These are phyloP conservation scores for Begonia fuchsioides DNA, from an alignment of 306 rosid species.

Conservation along the genomic window DNA sequence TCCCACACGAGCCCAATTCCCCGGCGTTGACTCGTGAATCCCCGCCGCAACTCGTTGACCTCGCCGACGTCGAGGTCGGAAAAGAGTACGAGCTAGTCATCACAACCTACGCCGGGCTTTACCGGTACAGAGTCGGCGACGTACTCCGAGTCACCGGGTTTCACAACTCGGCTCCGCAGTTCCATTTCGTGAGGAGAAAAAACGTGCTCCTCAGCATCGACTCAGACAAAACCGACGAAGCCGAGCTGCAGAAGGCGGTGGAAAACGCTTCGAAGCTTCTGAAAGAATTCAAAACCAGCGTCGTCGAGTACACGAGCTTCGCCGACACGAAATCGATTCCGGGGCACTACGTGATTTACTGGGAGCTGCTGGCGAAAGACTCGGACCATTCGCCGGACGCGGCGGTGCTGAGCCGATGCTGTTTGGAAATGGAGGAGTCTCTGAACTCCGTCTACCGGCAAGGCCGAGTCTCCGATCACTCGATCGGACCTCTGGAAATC, in stretches of 20 bases:
- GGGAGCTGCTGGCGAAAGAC: constrained; percentile 37
- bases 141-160: constrained; percentile 48
- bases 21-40: constrained; percentile 1
- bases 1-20: constrained; percentile 27
- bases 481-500: constrained; percentile 40
- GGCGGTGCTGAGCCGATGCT: constrained; percentile 19
- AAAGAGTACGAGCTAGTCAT: constrained; percentile 45
- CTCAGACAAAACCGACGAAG: constrained; percentile 50
- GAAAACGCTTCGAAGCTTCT: constrained; percentile 26
- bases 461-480: constrained; percentile 35
- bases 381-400: constrained; percentile 10
- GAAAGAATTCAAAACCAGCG: constrained; percentile 17
- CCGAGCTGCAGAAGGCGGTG: constrained; percentile 38
- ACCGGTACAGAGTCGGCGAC: constrained; percentile 47
- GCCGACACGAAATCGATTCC: constrained; percentile 41
- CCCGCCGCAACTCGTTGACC: constrained; percentile 18
- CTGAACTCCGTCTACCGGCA: constrained; percentile 42
- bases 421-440: constrained; percentile 42
- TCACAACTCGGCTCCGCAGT: constrained; percentile 55
- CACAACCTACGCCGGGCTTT: constrained; percentile 36
- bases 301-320: constrained; percentile 48
- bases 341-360: constrained; percentile 46
- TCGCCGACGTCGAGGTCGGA: constrained; percentile 29
- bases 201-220: constrained; percentile 41
- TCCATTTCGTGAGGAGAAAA: constrained; percentile 44